phyloP scores from a whole-genome alignment of 163 green algal genomes.

The Scenedesmus sp. region DNA sequence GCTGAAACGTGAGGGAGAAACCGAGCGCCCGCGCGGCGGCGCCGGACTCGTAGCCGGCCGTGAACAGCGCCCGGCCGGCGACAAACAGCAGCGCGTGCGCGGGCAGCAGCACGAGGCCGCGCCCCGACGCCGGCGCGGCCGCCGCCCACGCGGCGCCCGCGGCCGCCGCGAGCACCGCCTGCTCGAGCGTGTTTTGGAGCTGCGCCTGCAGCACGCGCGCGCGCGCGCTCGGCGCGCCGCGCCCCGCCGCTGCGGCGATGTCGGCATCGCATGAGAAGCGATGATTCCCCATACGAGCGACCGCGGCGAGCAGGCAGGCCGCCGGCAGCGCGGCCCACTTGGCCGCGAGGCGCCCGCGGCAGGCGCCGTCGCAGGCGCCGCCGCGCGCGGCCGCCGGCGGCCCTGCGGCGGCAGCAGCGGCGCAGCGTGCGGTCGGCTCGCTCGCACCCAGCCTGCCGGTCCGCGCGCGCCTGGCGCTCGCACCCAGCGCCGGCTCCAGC shows the following conservation, averaged over 20 bases:
- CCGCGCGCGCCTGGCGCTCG: too few relatives aligned
- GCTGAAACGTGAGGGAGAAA: not conserved
- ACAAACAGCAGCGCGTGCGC: slow-evolving; percentile 10
- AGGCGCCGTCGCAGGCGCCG: too few relatives aligned
- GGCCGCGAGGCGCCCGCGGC: too few relatives aligned
- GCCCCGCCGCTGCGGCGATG: not conserved
- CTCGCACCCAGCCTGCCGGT: too few relatives aligned
- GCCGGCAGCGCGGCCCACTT: too few relatives aligned
- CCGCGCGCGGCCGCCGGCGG: too few relatives aligned
- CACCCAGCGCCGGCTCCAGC: too few relatives aligned
- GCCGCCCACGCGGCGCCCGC: not conserved
- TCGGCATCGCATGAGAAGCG: not conserved
- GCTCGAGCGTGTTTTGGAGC: slow-evolving; percentile 9
- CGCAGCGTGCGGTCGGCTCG: too few relatives aligned
- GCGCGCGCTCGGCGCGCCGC: not conserved
- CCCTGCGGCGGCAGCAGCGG: too few relatives aligned
- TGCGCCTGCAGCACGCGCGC: not conserved
- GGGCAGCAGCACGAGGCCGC: not conserved
- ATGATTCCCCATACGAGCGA: not conserved
- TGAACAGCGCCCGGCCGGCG: not conserved
- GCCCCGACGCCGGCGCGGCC: not conserved
- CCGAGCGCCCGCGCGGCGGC: not conserved
- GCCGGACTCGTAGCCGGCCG: not conserved
- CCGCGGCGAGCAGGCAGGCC: not conserved
- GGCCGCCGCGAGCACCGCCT: not conserved